These are phyloP conservation scores for Brasilioporus rufonigricans DNA, from an alignment of 768 basidiomycete genomes.

Conservation along the genomic window DNA sequence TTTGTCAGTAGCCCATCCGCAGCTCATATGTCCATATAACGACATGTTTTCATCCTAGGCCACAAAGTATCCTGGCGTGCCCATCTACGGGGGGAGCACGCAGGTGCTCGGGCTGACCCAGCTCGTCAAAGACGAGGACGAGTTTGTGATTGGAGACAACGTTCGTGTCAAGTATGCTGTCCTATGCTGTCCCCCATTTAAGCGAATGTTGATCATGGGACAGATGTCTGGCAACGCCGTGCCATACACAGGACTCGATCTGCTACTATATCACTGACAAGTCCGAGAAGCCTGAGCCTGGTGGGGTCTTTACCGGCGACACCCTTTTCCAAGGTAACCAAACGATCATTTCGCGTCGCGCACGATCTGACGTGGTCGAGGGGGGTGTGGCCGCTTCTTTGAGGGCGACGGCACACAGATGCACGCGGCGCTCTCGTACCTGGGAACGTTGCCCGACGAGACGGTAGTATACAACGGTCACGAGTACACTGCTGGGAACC, in stretches of 20 bases:
- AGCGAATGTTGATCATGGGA: constrained; percentile 5
- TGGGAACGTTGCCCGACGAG: constrained; percentile 71
- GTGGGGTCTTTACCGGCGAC: constrained; percentile 92
- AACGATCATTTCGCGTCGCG: background rate
- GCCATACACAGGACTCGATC: constrained; percentile 96
- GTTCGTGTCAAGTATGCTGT: constrained; percentile 56
- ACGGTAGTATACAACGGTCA: constrained; percentile 89
- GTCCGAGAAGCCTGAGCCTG: constrained; percentile 48
- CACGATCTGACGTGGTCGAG: constrained; percentile 34
- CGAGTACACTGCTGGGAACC: constrained; percentile 80
- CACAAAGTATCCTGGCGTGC: constrained; percentile 41
- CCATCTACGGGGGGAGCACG: constrained; percentile 79
- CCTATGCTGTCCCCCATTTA: background rate
- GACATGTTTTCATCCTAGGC: constrained; percentile 38
- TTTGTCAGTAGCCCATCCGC: constrained; percentile 27
- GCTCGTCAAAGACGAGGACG: constrained; percentile 77
- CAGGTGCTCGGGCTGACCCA: constrained; percentile 64
- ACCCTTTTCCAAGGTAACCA: constrained; percentile 67
- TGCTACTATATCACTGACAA: constrained; percentile 74
- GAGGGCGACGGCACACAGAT: constrained; percentile 82
- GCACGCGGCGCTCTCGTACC: constrained; percentile 65
- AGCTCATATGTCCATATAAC: background rate
- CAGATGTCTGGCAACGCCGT: constrained; percentile 84
- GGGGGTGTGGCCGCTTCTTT: constrained; percentile 92
- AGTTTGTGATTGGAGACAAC: constrained; percentile 68